Evolutionary conservation across 306 rosid genomes (phyloP).

Genomic region (Quercus rubra): DNA sequence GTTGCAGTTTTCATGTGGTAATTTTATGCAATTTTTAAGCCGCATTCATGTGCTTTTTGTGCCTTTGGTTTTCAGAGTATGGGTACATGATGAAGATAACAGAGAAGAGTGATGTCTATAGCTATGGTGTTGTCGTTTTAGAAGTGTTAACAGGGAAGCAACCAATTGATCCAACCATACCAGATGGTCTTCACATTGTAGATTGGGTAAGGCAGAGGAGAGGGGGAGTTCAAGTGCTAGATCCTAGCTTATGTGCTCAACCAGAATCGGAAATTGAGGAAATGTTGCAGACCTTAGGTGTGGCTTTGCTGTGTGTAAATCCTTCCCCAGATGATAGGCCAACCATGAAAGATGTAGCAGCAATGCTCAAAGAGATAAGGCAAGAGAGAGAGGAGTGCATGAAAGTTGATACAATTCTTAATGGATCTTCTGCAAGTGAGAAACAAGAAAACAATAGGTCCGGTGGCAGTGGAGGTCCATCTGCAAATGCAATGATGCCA

Average conservation of each 20-base stretch:
- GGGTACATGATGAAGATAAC: slow-evolving; percentile 93
- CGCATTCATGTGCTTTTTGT: neutral
- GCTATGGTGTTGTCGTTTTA: slow-evolving; percentile 72
- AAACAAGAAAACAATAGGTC: slow-evolving; percentile 24
- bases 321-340: slow-evolving; percentile 70
- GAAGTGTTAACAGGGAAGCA: slow-evolving; percentile 86
- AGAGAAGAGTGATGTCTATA: slow-evolving; percentile 88
- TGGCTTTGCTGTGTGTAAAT: slow-evolving; percentile 77
- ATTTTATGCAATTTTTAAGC: neutral
- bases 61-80: slow-evolving; percentile 48
- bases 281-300: slow-evolving; percentile 76
- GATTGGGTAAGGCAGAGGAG: slow-evolving; percentile 77
- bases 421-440: slow-evolving; percentile 36
- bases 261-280: slow-evolving; percentile 66
- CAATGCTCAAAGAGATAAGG: slow-evolving; percentile 73
- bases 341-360: slow-evolving; percentile 82
- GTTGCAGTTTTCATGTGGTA: neutral
- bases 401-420: slow-evolving; percentile 47
- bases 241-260: slow-evolving; percentile 43
- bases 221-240: slow-evolving; percentile 51
- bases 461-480: slow-evolving; percentile 22
- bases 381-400: slow-evolving; percentile 49
- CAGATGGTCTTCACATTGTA: slow-evolving; percentile 80
- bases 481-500: slow-evolving; percentile 18
- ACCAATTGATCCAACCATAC: slow-evolving; percentile 89